Base-by-base conservation (phyloP, 495 filamentous ascomycete species). In the Penicillium maclennaniae region DNA sequence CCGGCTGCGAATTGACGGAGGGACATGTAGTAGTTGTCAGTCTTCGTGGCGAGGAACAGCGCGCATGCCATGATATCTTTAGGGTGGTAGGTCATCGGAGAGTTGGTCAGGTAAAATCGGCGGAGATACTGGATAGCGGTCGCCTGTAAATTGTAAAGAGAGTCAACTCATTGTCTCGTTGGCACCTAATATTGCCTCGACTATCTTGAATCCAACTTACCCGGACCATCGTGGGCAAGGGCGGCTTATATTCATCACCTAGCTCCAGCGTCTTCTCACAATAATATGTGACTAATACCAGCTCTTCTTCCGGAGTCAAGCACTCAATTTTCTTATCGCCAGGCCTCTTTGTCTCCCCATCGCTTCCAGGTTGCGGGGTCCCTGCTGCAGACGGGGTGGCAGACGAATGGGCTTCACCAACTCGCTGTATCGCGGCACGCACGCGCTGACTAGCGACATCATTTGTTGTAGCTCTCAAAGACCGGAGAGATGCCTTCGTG, bases 51-150 rank as follows among this genome's bases (percentile, higher is more conserved):
- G 53, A 98, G 84, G 78, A 92, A 97, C 53, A 98, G 79, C 37
- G 89, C 87, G 34, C 89, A 87, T 25, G 87, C 83, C 60, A 95
- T 83, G 66, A 98, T 91, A 49, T 84, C 82, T 56, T 87, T 87
- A 0, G 91, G 92, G 55, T 91, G 88, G 66, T 97, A 95, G 36
- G 92, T 96, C 87, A 97, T 92, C 50, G 89, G 83, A 34, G 88
- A 93, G 70, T 96, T 96, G 54, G 86, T 89, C 21, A 96, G 80
- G 71, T 97, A 98, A 78, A 98, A 97, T 49, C 93, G 87, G 47
- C 87, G 85, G 41, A 97, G 82, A 69, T 91, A 97, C 69, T 92
- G 88, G 40, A 93, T 86, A 27, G 91, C 91, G 26, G 95, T 98
- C 7, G 91, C 89, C 82, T 88, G 64, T 55, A 16, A 16, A 7